phyloP scores from a whole-genome alignment of 2,329 filamentous ascomycete species.

The Capronia epimyces region DNA sequence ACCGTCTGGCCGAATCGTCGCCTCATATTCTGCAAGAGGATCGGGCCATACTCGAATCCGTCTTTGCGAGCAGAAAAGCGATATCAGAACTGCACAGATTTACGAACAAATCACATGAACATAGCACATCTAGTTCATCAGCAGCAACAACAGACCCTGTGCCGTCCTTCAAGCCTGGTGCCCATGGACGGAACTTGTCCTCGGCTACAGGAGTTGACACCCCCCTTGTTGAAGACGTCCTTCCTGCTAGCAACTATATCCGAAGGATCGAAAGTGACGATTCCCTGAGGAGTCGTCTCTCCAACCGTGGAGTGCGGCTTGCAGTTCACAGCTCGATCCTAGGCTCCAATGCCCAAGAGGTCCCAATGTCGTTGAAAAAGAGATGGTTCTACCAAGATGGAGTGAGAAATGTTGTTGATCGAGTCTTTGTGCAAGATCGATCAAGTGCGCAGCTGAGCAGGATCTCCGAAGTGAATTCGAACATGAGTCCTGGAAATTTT shows the following conservation, averaged over 20 bases:
- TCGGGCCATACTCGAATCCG: conserved; percentile 24
- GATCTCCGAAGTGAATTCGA: conserved; percentile 24
- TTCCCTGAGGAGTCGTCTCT: conserved; percentile 19
- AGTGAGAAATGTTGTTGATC: conserved; percentile 2
- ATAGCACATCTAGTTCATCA: conserved; percentile 11
- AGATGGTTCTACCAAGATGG: conserved; percentile 27
- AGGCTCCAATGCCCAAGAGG: conserved; percentile 24
- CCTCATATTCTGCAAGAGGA: conserved; percentile 27
- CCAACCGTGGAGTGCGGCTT: conserved; percentile 25
- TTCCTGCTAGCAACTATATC: conserved; percentile 7
- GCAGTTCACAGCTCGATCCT: conserved; percentile 28
- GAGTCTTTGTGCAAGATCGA: conserved; percentile 1
- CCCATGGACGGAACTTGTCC: conserved; percentile 25
- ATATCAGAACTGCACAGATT: conserved; percentile 22
- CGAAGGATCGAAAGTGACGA: conserved; percentile 10
- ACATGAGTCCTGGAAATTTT: not conserved
- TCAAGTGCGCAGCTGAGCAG: conserved; percentile 22
- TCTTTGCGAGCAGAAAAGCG: conserved; percentile 26
- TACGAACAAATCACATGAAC: conserved; percentile 12
- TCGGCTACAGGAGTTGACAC: conserved; percentile 24
- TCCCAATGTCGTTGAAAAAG: conserved; percentile 22
- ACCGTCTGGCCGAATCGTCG: conserved; percentile 21
- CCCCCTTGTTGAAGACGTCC: conserved; percentile 22
- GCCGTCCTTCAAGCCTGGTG: conserved; percentile 19
- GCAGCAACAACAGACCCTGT: not conserved